A percentile compares a stretch with the other conserved stretches of the same genome.
Evolutionary conservation across 331 rosid genomes (phyloP).

Genomic region (Quercus tomentella): DNA sequence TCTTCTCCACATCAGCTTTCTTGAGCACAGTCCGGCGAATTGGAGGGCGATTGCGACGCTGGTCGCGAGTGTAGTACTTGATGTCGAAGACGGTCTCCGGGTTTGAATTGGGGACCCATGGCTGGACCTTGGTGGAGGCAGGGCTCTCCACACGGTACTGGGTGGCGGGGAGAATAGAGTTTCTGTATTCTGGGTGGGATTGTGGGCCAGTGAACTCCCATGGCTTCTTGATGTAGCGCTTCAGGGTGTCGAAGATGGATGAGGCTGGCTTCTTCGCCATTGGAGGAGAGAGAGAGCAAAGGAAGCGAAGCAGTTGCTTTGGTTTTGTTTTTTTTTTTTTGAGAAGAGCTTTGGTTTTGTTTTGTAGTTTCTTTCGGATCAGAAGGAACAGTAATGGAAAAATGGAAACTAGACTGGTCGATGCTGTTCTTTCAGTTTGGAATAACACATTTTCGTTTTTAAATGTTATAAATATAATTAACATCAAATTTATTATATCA

Average conservation of each 20-base stretch:
- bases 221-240: conserved; percentile 76
- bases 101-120: conserved; percentile 58
- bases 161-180: conserved; percentile 52
- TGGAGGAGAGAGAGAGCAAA: too few species aligned
- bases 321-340: too few species aligned
- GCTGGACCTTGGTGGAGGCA: conserved; percentile 44
- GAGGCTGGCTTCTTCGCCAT: conserved; percentile 73
- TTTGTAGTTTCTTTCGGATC: too few species aligned
- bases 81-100: conserved; percentile 89
- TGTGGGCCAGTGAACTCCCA: conserved; percentile 97
- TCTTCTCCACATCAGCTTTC: conserved; percentile 58
- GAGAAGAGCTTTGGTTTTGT: too few species aligned
- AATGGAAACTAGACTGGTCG: too few species aligned
- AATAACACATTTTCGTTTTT: too few species aligned
- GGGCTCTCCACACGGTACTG: conserved; percentile 83
- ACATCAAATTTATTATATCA: too few species aligned
- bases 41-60: conserved; percentile 96
- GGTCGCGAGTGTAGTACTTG: conserved; percentile 78
- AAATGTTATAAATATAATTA: too few species aligned
- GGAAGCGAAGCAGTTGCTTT: too few species aligned
- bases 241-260: conserved; percentile 57
- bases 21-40: conserved; percentile 56
- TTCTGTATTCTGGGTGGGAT: conserved; percentile 66
- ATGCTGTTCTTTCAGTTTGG: too few species aligned
- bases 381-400: too few species aligned